phyloP scores from a whole-genome alignment of 164 flowering plant genomes.

The Taxillus chinensis region DNA sequence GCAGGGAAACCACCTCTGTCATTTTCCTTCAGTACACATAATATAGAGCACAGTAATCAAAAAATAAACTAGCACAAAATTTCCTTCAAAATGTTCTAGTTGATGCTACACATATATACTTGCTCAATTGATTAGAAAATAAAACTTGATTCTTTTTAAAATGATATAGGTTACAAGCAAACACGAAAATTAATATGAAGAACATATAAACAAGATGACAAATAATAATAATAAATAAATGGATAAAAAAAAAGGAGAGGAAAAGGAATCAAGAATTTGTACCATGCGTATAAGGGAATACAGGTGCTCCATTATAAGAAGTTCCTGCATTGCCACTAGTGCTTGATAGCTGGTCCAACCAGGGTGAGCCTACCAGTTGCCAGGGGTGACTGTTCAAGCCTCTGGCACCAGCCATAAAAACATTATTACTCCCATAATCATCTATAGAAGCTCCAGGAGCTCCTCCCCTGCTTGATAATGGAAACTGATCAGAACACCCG shows the following conservation, averaged over 20 bases:
- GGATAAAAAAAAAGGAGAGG: background rate
- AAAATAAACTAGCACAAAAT: no score
- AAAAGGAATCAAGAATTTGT: background rate
- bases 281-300: conserved; percentile 43
- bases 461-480: conserved; percentile 39
- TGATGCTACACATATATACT: no score
- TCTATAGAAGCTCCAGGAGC: conserved; percentile 28
- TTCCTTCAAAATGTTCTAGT: no score
- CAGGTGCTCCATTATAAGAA: conserved; percentile 38
- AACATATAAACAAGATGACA: no score
- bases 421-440: conserved; percentile 39
- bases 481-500: conserved; percentile 31
- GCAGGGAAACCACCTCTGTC: no score
- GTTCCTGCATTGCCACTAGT: conserved; percentile 29
- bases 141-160: no score
- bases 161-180: no score
- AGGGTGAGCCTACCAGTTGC: conserved; percentile 28
- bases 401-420: conserved; percentile 40
- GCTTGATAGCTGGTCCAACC: conserved; percentile 40
- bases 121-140: no score
- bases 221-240: no score
- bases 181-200: no score
- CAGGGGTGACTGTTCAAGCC: conserved; percentile 40
- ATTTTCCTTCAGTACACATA: no score
- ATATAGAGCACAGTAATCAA: no score